Evolutionary conservation across 495 filamentous ascomycete genomes (phyloP).

Genomic region (Symbiotaphrina buchneri): DNA sequence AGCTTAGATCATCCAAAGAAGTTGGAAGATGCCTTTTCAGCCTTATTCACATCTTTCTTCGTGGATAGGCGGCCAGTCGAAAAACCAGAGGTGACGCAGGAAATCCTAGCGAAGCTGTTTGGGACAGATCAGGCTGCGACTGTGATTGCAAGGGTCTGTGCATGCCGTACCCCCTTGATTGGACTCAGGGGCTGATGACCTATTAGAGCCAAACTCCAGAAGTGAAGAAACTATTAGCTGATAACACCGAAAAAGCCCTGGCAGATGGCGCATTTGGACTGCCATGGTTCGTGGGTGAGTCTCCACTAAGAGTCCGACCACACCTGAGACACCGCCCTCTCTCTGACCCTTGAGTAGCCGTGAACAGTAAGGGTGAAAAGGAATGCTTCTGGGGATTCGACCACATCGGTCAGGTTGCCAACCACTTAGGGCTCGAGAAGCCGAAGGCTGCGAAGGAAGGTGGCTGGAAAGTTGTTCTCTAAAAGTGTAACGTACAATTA

Average conservation of each 20-base stretch:
- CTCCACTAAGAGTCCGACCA: neutral
- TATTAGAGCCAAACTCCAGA: no score
- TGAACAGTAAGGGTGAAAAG: no score
- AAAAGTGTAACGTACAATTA: no score
- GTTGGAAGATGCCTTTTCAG: conserved; percentile 21
- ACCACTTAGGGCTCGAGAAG: no score
- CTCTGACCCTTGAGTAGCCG: no score
- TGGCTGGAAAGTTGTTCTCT: no score
- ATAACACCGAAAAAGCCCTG: conserved; percentile 35
- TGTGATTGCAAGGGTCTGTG: conserved; percentile 16
- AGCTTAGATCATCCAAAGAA: conserved; percentile 16
- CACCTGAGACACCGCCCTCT: no score
- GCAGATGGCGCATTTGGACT: conserved; percentile 44
- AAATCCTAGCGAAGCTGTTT: conserved; percentile 22
- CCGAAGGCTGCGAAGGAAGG: no score
- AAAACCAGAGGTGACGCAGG: conserved; percentile 22
- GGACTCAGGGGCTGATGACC: no score
- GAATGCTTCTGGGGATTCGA: no score
- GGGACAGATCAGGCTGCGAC: conserved; percentile 22
- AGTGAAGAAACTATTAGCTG: conserved; percentile 25
- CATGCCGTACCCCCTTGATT: no score
- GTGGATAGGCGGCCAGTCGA: conserved; percentile 23
- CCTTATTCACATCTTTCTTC: conserved; percentile 36
- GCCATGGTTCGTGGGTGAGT: conserved; percentile 43
- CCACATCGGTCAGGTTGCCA: no score